Conservation (phyloP, 192 early-diverging fungal species). For the Linnemannia schmuckeri region DNA sequence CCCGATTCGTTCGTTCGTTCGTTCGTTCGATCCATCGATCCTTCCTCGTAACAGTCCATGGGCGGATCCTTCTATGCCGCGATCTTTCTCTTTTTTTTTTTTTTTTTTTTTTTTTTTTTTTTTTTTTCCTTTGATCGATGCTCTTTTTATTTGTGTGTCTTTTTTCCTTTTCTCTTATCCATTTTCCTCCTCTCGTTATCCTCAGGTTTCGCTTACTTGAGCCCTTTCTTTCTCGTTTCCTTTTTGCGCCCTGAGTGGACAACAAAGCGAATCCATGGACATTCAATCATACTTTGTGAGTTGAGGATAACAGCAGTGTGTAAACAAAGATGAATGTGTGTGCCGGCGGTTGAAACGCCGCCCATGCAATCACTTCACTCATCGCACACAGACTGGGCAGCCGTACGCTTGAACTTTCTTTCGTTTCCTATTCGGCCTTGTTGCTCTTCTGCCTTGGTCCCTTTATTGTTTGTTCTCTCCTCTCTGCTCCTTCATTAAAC, state of each 20-base stretch:
- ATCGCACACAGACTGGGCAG: background rate
- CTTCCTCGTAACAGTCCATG: too few species aligned
- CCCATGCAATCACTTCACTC: background rate
- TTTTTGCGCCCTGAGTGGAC: background rate
- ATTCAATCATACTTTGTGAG: background rate
- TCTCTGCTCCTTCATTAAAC: background rate
- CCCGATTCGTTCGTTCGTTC: background rate
- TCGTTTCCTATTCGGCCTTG: background rate
- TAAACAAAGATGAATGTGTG: background rate
- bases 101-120: background rate
- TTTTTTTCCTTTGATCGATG: background rate
- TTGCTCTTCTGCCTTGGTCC: background rate
- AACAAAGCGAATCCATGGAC: background rate
- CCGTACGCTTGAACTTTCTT: background rate
- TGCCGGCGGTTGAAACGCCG: background rate
- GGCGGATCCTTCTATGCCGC: background rate
- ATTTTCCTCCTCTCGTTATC: background rate
- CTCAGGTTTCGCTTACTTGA: background rate
- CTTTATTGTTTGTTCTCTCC: background rate
- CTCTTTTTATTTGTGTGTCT: background rate
- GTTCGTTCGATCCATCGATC: background rate
- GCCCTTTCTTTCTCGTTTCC: background rate
- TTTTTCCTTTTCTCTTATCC: background rate
- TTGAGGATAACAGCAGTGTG: background rate
- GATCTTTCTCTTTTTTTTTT: background rate